Evolutionary conservation across 495 filamentous ascomycete species (phyloP).

Genomic region (Tuber umbilicatum): DNA sequence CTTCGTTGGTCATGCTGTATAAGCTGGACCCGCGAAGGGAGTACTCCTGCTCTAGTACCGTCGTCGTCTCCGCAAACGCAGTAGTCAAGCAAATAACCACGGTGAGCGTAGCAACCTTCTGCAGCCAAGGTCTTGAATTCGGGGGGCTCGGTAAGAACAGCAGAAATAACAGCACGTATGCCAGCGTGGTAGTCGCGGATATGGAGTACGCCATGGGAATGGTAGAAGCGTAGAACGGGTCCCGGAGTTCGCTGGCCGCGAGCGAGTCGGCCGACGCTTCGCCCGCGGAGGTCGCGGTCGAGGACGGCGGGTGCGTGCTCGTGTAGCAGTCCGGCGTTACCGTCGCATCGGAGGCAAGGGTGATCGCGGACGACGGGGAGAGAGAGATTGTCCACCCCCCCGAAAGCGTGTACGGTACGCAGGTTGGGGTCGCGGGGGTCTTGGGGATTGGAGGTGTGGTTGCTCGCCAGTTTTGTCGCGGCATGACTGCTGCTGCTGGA

Average conservation of each 20-base stretch:
- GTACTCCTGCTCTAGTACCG: conserved; percentile 74
- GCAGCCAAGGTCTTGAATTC: conserved; percentile 88
- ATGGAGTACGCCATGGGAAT: conserved; percentile 88
- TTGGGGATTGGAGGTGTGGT: conserved; percentile 17
- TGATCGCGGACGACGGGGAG: conserved; percentile 55
- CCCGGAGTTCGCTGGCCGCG: conserved; percentile 55
- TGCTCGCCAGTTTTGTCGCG: conserved; percentile 39
- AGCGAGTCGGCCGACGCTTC: conserved; percentile 20
- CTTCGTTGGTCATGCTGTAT: conserved; percentile 53
- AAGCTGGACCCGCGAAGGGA: conserved; percentile 45
- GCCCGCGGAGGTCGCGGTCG: conserved; percentile 12
- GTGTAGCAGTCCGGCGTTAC: conserved; percentile 45
- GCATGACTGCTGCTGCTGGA: conserved; percentile 17
- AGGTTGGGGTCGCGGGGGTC: conserved; percentile 38
- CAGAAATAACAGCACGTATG: conserved; percentile 90
- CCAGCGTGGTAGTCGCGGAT: conserved; percentile 80
- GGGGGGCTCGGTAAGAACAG: conserved; percentile 74
- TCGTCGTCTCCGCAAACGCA: conserved; percentile 82
- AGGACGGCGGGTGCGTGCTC: conserved; percentile 15
- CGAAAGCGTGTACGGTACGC: conserved; percentile 59
- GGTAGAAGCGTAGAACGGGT: conserved; percentile 88
- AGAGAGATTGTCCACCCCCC: conserved; percentile 55
- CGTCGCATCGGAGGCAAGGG: conserved; percentile 47
- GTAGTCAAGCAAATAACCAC: conserved; percentile 91
- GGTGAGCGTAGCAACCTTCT: conserved; percentile 84